Conservation (phyloP, 345 rosid genomes). For the Euphorbia pulcherrima region DNA sequence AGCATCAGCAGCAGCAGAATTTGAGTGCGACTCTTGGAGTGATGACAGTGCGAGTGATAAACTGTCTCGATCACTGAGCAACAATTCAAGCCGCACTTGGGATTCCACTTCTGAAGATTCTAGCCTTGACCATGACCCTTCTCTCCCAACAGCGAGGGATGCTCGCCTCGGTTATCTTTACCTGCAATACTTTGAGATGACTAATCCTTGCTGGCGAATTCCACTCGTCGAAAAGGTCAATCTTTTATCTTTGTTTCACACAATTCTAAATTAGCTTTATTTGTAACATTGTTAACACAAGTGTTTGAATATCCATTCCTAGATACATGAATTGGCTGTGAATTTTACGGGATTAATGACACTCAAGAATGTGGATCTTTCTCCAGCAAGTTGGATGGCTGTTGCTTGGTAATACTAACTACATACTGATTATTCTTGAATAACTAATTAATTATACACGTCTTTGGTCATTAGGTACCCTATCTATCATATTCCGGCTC, state of each 20-base stretch:
- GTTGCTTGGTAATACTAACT: constrained; percentile 62
- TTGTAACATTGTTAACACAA: background rate
- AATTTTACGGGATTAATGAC: constrained; percentile 44
- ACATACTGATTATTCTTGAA: background rate
- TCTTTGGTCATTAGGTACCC: constrained; percentile 52
- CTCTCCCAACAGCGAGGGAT: constrained; percentile 22
- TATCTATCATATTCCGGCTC: constrained; percentile 61
- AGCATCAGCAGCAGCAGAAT: constrained; percentile 23
- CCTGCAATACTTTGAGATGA: constrained; percentile 54
- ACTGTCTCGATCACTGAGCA: constrained; percentile 35
- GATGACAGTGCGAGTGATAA: constrained; percentile 42
- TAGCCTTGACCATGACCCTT: constrained; percentile 28
- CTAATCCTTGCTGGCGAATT: constrained; percentile 54
- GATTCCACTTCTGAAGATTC: constrained; percentile 60
- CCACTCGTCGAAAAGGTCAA: constrained; percentile 63
- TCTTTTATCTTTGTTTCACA: background rate
- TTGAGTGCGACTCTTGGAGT: constrained; percentile 60
- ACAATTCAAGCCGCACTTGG: constrained; percentile 57
- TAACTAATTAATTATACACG: background rate
- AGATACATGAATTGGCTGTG: constrained; percentile 50
- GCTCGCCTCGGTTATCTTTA: constrained; percentile 46
- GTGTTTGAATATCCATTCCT: background rate
- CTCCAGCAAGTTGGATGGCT: constrained; percentile 94
- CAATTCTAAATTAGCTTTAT: background rate
- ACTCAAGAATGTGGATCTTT: constrained; percentile 63